Percentiles rank a stretch among this genome's conserved stretches.
phyloP scores from a whole-genome alignment of 2,329 filamentous ascomycete species.

The Plenodomus tracheiphilus region DNA sequence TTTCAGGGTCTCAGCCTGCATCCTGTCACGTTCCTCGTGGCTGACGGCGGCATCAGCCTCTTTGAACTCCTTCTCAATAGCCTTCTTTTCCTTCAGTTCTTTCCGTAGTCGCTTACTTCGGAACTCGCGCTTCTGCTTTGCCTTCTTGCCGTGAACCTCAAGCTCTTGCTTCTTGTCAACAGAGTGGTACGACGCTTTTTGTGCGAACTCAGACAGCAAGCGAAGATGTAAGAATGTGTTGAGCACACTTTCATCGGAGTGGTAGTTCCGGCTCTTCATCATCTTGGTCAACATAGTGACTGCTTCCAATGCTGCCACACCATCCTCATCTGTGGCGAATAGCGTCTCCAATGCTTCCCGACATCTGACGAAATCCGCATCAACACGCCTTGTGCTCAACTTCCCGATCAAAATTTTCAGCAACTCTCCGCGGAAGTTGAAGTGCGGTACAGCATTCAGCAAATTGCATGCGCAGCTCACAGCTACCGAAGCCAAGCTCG shows the following conservation, averaged over 20 bases:
- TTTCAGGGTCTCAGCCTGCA: conserved; percentile 95
- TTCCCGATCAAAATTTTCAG: conserved; percentile 85
- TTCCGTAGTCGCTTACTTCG: conserved; percentile 88
- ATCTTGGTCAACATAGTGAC: conserved; percentile 86
- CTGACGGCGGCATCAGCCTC: conserved; percentile 88
- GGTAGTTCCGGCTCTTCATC: conserved; percentile 87
- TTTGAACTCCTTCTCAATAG: conserved; percentile 88
- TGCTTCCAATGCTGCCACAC: conserved; percentile 82
- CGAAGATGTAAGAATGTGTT: conserved; percentile 91
- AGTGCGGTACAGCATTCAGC: conserved; percentile 83
- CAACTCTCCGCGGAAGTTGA: conserved; percentile 91
- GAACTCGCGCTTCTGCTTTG: conserved; percentile 79
- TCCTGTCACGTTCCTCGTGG: conserved; percentile 88
- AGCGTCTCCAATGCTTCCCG: conserved; percentile 77
- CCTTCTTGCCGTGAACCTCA: conserved; percentile 57
- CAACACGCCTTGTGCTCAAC: conserved; percentile 71
- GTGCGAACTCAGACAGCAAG: conserved; percentile 82
- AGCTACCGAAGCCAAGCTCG: conserved; percentile 69
- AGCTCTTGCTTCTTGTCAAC: conserved; percentile 66
- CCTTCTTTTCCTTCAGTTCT: conserved; percentile 79
- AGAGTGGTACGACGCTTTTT: conserved; percentile 77
- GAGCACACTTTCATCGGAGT: conserved; percentile 80
- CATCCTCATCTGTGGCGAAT: conserved; percentile 87
- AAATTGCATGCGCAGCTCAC: conserved; percentile 85
- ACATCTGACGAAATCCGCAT: conserved; percentile 77